These are phyloP conservation scores for Sporormia fimetaria DNA, from an alignment of 495 filamentous ascomycete species.

Conservation along the genomic window DNA sequence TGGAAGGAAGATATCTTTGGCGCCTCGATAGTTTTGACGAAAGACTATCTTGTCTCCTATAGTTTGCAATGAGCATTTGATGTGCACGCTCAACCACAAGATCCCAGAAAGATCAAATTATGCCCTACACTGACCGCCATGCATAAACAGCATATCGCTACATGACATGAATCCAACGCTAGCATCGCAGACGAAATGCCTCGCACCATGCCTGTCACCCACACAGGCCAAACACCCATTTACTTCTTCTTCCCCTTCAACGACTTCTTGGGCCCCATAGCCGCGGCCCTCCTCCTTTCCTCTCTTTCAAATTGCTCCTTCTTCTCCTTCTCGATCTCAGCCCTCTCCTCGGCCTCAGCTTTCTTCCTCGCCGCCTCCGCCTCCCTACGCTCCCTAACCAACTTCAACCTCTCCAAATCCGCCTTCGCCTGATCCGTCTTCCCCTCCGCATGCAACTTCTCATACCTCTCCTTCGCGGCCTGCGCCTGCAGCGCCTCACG, in stretches of 20 bases:
- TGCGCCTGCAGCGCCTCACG: conserved; percentile 80
- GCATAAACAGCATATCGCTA: no score
- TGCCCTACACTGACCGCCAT: no score
- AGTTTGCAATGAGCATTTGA: no score
- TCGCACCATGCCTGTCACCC: no score
- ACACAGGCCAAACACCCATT: not conserved
- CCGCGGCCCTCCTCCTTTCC: conserved; percentile 30
- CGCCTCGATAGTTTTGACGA: no score
- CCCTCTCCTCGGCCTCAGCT: conserved; percentile 42
- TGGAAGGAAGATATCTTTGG: no score
- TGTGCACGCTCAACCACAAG: no score
- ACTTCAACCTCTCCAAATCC: conserved; percentile 71
- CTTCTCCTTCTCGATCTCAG: conserved; percentile 33
- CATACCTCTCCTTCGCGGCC: conserved; percentile 78
- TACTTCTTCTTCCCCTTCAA: conserved; percentile 26
- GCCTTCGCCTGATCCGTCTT: conserved; percentile 94
- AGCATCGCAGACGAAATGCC: no score
- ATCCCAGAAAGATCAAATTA: no score
- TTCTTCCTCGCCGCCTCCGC: conserved; percentile 69
- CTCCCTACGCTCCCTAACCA: conserved; percentile 78
- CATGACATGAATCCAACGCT: no score
- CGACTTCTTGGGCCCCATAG: conserved; percentile 24
- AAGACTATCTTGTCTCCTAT: no score
- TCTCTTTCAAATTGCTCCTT: conserved; percentile 31
- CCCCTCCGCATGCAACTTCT: conserved; percentile 88